Base-by-base conservation (phyloP, 2,329 filamentous ascomycete genomes). In the Aspergillus phoenicis region DNA sequence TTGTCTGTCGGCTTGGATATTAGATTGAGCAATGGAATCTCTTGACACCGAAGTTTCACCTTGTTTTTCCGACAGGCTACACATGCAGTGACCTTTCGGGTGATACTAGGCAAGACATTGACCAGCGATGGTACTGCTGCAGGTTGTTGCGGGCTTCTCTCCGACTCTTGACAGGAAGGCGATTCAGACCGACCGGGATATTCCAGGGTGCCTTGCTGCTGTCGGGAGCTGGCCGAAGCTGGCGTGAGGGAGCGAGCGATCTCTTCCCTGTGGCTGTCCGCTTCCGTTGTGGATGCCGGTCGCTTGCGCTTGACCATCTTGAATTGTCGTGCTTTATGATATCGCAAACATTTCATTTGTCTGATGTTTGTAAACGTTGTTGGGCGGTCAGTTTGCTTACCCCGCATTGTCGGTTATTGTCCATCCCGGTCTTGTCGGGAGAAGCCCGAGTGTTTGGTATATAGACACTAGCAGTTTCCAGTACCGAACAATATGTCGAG, bases 11-110 rank as follows among this genome's bases (percentile, higher is more conserved):
- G 4, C 2, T 10, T 20, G 28, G 2, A 20, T 15, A 36, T 64
- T 26, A 64, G 52, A 36, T 36, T 13, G 33, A 36, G 33, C 33
- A 11, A 36, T 36, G 11, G 5, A 36, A 36, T 11, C 33, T 13
- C 28, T 13, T n/a, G 24, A 13, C 5, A 28, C 28, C 8, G 7
- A 26, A 52, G 22, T 53, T 60, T 33, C 51, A 82, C 81, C 75
- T 83, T 83, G 64, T 83, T 80, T 64, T 82, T 82, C 41, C 81
- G 76, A 69, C 81, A 83, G 38, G 80, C 77, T 28, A 80, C 80
- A 68, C 81, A 83, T 11, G 81, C 81, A 33, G 76, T 78, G 57
- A 77, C 74, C 63, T 78, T 78, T 52, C 76, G 73, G 41, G 74
- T 78, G 41, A 77, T 75, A 36, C 68, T 66, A 57, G 70, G 68